These are phyloP conservation scores for Candida glucosophila DNA, from an alignment of 1,139 yeast genomes.

Conservation along the genomic window DNA sequence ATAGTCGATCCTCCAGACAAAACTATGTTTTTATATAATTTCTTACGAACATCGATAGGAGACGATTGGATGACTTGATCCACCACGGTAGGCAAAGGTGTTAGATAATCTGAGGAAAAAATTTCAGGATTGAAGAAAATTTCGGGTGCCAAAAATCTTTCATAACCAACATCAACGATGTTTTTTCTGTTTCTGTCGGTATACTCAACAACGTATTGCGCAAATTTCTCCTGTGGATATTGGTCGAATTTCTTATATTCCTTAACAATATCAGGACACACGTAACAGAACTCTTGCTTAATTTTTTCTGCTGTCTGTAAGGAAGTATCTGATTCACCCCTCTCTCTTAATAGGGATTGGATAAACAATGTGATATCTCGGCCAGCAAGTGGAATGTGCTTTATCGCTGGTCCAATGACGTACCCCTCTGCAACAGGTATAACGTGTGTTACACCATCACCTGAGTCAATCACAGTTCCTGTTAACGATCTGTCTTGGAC, in stretches of 20 bases:
- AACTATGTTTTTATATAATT: conserved; percentile 90
- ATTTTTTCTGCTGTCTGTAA: conserved; percentile 93
- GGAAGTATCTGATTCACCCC: conserved; percentile 95
- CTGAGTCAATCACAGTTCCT: conserved; percentile 96
- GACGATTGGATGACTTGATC: conserved; percentile 92
- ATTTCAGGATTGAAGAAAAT: conserved; percentile 98
- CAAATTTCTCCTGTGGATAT: conserved; percentile 83
- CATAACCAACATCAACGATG: conserved; percentile 90
- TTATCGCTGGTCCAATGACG: conserved; percentile 94
- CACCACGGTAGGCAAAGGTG: conserved; percentile 91
- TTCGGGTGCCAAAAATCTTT: conserved; percentile 95
- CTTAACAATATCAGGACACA: conserved; percentile 94
- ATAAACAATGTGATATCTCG: conserved; percentile 93
- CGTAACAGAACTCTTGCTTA: conserved; percentile 94
- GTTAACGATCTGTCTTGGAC: conserved; percentile 92
- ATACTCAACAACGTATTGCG: conserved; percentile 83
- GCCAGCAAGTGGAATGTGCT: conserved; percentile 97
- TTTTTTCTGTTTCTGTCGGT: conserved; percentile 58
- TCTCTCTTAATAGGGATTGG: conserved; percentile 87
- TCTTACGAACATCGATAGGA: conserved; percentile 97
- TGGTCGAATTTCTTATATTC: conserved; percentile 93
- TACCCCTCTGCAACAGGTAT: conserved; percentile 99
- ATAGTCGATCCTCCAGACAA: conserved; percentile 95
- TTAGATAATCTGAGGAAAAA: conserved; percentile 87
- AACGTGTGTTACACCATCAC: conserved; percentile 97